Conservation (phyloP, 2,329 filamentous ascomycete genomes). For the Fonsecaea erecta region DNA sequence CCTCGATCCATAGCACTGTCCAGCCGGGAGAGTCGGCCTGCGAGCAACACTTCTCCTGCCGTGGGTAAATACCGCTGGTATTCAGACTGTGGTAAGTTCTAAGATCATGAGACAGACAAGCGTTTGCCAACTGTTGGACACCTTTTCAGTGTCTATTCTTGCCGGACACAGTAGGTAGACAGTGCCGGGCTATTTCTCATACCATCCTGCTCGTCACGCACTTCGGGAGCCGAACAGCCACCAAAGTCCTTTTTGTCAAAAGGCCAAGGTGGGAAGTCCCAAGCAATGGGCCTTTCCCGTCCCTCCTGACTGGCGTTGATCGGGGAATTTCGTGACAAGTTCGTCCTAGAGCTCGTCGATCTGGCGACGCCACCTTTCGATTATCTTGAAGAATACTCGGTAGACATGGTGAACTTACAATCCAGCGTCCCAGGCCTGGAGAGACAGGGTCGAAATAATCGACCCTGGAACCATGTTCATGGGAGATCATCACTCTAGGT, state of each 20-base stretch:
- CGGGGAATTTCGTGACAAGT: conserved; percentile 4
- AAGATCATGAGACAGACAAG: neutral
- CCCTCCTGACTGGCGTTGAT: neutral
- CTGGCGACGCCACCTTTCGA: conserved; percentile 6
- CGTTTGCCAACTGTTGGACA: neutral
- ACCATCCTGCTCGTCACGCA: neutral
- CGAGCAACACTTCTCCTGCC: neutral
- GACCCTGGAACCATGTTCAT: neutral
- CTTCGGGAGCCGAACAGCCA: neutral
- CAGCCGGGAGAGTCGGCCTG: neutral
- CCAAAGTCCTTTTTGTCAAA: neutral
- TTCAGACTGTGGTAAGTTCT: neutral
- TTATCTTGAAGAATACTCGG: conserved; percentile 1
- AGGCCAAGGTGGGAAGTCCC: neutral
- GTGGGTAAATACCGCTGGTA: neutral
- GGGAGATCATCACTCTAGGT: neutral
- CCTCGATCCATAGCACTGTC: neutral
- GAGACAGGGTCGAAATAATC: neutral
- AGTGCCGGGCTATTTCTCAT: neutral
- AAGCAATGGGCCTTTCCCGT: conserved; percentile 7
- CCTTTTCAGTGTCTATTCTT: neutral
- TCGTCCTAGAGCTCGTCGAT: conserved; percentile 3
- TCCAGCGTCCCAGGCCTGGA: neutral
- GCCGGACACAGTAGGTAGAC: neutral
- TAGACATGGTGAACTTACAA: neutral